Conservation (phyloP, 2,329 filamentous ascomycete species). For the Ascocoryne sarcoides region DNA sequence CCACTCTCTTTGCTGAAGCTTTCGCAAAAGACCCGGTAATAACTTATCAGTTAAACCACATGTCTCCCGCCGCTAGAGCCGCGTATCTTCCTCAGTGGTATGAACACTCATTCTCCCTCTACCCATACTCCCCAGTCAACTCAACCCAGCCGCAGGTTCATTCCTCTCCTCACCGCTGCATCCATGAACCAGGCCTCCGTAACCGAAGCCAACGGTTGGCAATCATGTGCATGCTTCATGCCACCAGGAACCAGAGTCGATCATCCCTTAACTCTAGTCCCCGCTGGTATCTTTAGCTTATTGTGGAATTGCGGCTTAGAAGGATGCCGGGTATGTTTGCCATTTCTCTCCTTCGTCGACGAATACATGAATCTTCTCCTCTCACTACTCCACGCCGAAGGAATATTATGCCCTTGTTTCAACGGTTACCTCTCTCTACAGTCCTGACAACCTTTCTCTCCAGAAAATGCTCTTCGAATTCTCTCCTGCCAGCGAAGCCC, state of each 20-base stretch:
- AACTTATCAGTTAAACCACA: slow-evolving; percentile 12
- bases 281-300: slow-evolving; percentile 12
- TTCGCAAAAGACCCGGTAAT: slow-evolving; percentile 14
- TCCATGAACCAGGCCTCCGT: slow-evolving; percentile 14
- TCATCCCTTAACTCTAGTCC: slow-evolving; percentile 13
- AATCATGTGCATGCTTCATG: slow-evolving; percentile 12
- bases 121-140: background rate
- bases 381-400: too few relatives aligned
- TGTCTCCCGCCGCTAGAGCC: slow-evolving; percentile 4
- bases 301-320: slow-evolving; percentile 15
- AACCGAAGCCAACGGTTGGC: slow-evolving; percentile 11
- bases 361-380: too few relatives aligned
- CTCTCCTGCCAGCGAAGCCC: slow-evolving; percentile 4
- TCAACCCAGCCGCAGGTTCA: slow-evolving; percentile 9
- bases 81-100: too few relatives aligned
- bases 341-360: background rate
- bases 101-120: too few relatives aligned
- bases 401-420: too few relatives aligned
- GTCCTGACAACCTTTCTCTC: too few relatives aligned
- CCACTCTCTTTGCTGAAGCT: slow-evolving; percentile 5
- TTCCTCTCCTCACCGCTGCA: slow-evolving; percentile 13
- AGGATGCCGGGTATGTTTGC: slow-evolving; percentile 3
- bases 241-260: slow-evolving; percentile 11
- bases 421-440: too few relatives aligned
- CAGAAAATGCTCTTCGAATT: slow-evolving; percentile 14